Evolutionary conservation across 2,329 filamentous ascomycete genomes (phyloP).

Genomic region (Talaromyces sp.): DNA sequence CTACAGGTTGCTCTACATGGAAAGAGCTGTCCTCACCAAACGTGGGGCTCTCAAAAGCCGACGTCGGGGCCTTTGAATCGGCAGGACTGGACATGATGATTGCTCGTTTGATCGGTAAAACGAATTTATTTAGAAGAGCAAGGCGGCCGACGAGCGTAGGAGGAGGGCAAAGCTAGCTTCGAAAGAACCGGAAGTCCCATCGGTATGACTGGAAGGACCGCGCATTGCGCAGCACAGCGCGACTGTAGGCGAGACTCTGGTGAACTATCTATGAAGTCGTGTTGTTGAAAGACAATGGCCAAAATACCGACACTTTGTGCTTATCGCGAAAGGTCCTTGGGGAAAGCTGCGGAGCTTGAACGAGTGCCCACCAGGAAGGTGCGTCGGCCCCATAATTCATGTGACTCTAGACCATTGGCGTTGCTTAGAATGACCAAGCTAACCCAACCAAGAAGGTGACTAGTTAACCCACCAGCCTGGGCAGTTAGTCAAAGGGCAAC

Average conservation of each 20-base stretch:
- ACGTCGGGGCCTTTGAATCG: constrained; percentile 40
- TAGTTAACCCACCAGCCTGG: too few relatives aligned
- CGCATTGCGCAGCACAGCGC: constrained; percentile 7
- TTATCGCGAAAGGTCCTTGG: background rate
- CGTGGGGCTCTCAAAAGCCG: constrained; percentile 77
- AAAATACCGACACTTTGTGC: background rate
- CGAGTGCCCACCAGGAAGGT: constrained; percentile 1
- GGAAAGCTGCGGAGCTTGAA: constrained; percentile 16
- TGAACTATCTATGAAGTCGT: too few relatives aligned
- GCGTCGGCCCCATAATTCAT: constrained; percentile 10
- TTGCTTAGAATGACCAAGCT: background rate
- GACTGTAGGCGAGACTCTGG: background rate
- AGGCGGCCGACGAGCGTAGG: background rate
- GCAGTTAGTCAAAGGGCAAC: background rate
- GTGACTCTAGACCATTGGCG: background rate
- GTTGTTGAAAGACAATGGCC: background rate
- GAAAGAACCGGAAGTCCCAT: background rate
- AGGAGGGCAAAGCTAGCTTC: background rate
- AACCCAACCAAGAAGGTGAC: background rate
- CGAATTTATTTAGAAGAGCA: background rate
- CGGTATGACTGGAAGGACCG: background rate
- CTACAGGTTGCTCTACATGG: constrained; percentile 73
- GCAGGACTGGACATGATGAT: constrained; percentile 32
- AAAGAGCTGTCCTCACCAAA: constrained; percentile 84
- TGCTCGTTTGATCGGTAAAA: background rate